Base-by-base conservation (phyloP, 2,329 filamentous ascomycete species). In the Hypocreales sp. region DNA sequence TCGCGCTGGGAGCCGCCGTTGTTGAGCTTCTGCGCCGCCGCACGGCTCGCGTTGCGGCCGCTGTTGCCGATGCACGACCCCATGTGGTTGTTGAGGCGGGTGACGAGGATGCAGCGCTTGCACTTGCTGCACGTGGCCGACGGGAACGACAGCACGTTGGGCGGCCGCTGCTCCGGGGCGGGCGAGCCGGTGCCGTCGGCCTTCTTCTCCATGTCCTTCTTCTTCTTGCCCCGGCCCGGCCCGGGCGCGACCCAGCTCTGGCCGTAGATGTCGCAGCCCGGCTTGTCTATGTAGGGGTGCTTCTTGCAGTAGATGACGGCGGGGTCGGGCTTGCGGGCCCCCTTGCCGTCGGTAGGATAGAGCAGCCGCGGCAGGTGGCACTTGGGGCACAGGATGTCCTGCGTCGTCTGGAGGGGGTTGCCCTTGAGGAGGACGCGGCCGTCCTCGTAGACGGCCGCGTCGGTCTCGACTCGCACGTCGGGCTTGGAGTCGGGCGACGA, bases 201-300 rank as follows among this genome's bases (percentile, higher is more conserved):
- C 51, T 60, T 70, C 57, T 69, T 72, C 47, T 73, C 69, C 57
- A 74, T 72, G 47, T 75, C 78, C 61, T 80, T 83, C 65, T 78
- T 83, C 60, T 79, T 80, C 58, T 79, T 80, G 33, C 78, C 79
- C 33, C 77, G 67, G 10, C 72, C 72, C 14, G 73, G 72, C 1
- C 68, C 68, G 14, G 77, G 75, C 12, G 72, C 73, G 10, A 80
- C 74, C 66, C 80, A 86, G 16, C 77, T 80, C 51, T 84, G 81
- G 27, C 78, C 79, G 50, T 84, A 84, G 37, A 86, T 81, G 50
- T 87, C 79, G 53, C 74, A 79, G 33, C 78, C 78, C 3, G 72
- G 62, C 46, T 79, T 75, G 39, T 80, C 71, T 34, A 82, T 79
- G 58, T 78, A 86, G 1, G 79, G 79, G 34, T 78, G 72, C 37